Evolutionary conservation across 108 stramenopile species (phyloP), one percentile per base, ranked within the genome.

Genomic region (Pinguiococcus pyrenoidosus): DNA sequence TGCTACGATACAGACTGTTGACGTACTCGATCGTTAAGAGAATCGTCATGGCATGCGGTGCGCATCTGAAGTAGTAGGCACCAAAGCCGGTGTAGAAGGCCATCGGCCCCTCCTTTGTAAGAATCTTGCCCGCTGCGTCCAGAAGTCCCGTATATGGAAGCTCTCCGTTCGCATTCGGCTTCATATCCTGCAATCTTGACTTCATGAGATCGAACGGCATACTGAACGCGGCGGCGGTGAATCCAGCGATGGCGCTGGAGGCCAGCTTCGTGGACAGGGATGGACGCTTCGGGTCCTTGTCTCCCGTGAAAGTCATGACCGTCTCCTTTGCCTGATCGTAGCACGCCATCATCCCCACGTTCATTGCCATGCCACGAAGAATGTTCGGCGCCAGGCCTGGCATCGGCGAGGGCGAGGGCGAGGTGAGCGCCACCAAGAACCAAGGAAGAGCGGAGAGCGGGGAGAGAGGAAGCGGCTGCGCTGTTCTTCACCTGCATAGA

Each of bases 41-140:
- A 49, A 94, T 88, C 54, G 94, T 89, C 92, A 98, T 98, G 28
- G 96, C 96, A 74, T 98, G 96, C 20, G 96, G 96, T 20, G 92
- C 96, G 62, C 92, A 92, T 49, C 95, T 72, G 37, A 79, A 85
- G 68, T 92, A 97, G 62, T 92, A 97, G 0, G 96, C 96, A 7
- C 75, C 72, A 62, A 93, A 94, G 35, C 92, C 92, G 46, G 69
- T 72, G 68, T 86, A 97, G 46, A 97, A 87, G 33, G 90, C 86
- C n/a, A 69, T 42, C 13, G 80, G 78, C 22, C 96, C 96, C 54
- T 97, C 96, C 33, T 64, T 67, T 51, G 68, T 52, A 0, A 80
- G 37, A 39, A 91, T 79, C 68, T 85, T 62, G 27, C 64, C n/a
- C 17, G 79, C 74, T 61, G 87, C 89, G 64, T 92, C 87, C 14